Percentiles rank a stretch among this genome's conserved stretches.
These are phyloP conservation scores for Oryza meyeriana DNA, from an alignment of 176 grass and related monocot species.

Conservation along the genomic window DNA sequence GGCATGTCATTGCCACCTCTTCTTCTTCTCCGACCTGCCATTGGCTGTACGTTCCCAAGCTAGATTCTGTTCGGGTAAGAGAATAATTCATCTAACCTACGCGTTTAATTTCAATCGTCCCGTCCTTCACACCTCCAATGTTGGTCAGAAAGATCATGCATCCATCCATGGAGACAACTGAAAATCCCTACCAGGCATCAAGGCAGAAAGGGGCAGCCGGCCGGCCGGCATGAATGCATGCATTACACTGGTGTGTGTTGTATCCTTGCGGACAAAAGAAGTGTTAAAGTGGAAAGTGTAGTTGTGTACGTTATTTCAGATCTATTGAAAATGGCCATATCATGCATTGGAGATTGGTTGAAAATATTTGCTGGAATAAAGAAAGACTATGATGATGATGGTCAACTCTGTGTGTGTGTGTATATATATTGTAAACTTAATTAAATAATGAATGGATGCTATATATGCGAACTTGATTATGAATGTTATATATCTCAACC, in stretches of 20 bases:
- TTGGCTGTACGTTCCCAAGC: not conserved
- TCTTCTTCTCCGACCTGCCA: not conserved
- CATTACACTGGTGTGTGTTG: not conserved
- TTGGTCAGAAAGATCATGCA: not conserved
- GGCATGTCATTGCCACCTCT: not conserved
- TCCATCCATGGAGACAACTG: not conserved
- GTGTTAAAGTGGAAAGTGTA: not conserved
- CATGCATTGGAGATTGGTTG: too few species aligned
- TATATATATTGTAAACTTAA: too few species aligned
- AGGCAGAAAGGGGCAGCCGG: not conserved
- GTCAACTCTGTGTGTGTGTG: not conserved
- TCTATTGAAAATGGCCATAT: not conserved
- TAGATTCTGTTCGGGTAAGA: not conserved
- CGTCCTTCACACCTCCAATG: not conserved
- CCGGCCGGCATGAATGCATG: not conserved
- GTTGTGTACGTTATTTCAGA: not conserved
- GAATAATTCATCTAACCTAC: not conserved
- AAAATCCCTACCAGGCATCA: not conserved
- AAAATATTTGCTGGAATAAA: not conserved
- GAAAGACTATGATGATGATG: not conserved
- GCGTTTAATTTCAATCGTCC: too few species aligned
- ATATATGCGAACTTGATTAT: too few species aligned
- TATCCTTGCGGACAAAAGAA: not conserved
- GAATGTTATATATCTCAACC: too few species aligned
- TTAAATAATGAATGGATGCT: too few species aligned